Percentiles rank a stretch among this genome's conserved stretches.
phyloP scores from a whole-genome alignment of 2,329 filamentous ascomycete species.

The Pyricularia sp. region DNA sequence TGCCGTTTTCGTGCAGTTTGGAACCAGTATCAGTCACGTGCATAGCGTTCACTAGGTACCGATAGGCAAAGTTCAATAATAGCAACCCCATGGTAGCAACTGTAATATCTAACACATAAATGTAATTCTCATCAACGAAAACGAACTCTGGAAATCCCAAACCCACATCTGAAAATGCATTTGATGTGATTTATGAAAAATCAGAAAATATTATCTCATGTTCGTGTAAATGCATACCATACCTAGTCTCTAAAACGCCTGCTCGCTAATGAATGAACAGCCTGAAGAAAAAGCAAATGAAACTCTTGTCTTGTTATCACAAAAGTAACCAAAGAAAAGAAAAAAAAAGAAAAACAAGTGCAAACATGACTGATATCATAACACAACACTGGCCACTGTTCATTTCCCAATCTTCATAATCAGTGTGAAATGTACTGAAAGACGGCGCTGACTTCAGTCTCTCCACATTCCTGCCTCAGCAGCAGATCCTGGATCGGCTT shows the following conservation, averaged over 20 bases:
- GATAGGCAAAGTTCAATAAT: too few relatives aligned
- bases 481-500: conserved; percentile 80
- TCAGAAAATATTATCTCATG: background rate
- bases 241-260: background rate
- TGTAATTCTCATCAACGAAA: background rate
- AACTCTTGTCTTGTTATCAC: background rate
- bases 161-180: background rate
- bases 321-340: background rate
- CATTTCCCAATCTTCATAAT: background rate
- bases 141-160: background rate
- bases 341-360: background rate
- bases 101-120: background rate
- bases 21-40: background rate
- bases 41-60: background rate
- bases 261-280: background rate
- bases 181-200: background rate
- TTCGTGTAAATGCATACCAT: background rate
- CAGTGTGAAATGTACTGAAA: conserved; percentile 97
- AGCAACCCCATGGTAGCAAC: background rate
- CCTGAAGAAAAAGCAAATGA: background rate
- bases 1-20: background rate
- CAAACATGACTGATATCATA: background rate
- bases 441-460: conserved; percentile 77
- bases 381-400: background rate
- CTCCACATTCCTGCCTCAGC: conserved; percentile 69